Evolutionary conservation across 805 yeast species (phyloP).

Genomic region (Yamadazyma nakazawae): DNA sequence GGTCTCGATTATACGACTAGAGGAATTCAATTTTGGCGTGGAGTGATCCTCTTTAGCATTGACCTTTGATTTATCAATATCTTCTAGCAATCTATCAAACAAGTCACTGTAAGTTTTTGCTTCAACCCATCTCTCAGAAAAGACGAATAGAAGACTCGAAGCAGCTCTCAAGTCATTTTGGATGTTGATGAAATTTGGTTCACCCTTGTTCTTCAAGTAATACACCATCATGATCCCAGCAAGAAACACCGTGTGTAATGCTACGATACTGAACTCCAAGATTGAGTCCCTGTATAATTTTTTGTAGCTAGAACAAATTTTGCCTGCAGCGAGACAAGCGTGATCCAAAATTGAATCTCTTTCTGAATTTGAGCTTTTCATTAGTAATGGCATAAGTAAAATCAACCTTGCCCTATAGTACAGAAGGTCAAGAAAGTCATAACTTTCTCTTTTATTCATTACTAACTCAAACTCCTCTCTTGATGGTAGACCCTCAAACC

Average conservation of each 20-base stretch:
- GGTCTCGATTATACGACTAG: too few relatives aligned
- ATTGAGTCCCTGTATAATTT: conserved; percentile 10
- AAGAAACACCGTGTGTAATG: conserved; percentile 14
- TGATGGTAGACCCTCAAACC: conserved; percentile 9
- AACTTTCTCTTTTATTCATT: conserved; percentile 13
- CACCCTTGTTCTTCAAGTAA: conserved; percentile 8
- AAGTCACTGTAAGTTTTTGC: conserved; percentile 13
- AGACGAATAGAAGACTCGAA: conserved; percentile 12
- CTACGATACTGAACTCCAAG: conserved; percentile 14
- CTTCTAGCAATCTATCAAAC: conserved; percentile 9
- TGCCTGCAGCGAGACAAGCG: conserved; percentile 13
- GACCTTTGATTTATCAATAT: too few relatives aligned
- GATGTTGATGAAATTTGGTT: conserved; percentile 9
- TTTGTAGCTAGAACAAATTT: conserved; percentile 12
- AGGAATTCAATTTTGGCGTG: too few relatives aligned
- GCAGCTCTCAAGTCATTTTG: conserved; percentile 14
- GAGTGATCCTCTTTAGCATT: too few relatives aligned
- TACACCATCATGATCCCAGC: conserved; percentile 14
- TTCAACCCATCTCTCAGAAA: conserved; percentile 14
- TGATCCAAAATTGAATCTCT: conserved; percentile 11
- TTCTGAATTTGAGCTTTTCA: conserved; percentile 4
- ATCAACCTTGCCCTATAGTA: conserved; percentile 13
- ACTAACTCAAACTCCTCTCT: conserved; percentile 10
- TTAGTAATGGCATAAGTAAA: conserved; percentile 9
- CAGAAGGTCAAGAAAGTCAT: conserved; percentile 12